phyloP scores from a whole-genome alignment of 441 rosid genomes.

The Erodium trifolium region DNA sequence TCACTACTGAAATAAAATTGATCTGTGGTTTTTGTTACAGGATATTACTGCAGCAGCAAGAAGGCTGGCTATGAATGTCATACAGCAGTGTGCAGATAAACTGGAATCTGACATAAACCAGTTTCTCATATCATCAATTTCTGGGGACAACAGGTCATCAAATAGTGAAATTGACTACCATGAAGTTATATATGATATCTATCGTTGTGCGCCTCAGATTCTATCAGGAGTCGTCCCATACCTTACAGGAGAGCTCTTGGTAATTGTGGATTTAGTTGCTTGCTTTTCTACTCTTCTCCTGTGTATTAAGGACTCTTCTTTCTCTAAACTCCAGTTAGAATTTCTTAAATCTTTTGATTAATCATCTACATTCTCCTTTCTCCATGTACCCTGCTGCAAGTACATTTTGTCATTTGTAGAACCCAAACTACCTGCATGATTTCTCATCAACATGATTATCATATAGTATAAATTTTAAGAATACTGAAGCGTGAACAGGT shows the following conservation, averaged over 20 bases:
- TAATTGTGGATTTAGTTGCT: constrained; percentile 29
- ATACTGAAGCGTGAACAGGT: constrained; percentile 11
- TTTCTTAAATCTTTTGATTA: not conserved
- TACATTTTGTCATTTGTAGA: not conserved
- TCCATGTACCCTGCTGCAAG: not conserved
- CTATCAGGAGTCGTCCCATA: constrained; percentile 81
- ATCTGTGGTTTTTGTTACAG: constrained; percentile 41
- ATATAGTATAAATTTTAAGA: constrained; percentile 10
- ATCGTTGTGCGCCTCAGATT: constrained; percentile 81
- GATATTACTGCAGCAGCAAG: constrained; percentile 62
- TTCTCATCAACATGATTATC: not conserved
- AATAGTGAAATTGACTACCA: constrained; percentile 73
- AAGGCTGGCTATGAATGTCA: constrained; percentile 87
- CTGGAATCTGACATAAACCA: constrained; percentile 89
- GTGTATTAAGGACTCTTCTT: not conserved
- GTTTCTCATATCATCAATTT: constrained; percentile 81
- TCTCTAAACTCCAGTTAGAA: not conserved
- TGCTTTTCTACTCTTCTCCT: constrained; percentile 3
- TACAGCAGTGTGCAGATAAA: constrained; percentile 77
- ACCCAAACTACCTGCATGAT: not conserved
- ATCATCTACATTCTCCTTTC: not conserved
- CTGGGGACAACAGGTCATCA: constrained; percentile 59
- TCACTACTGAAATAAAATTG: constrained; percentile 17
- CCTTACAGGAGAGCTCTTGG: constrained; percentile 99
- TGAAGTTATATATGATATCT: constrained; percentile 83